Base-by-base conservation (phyloP, 805 yeast genomes). In the Kuraishia cidri region DNA sequence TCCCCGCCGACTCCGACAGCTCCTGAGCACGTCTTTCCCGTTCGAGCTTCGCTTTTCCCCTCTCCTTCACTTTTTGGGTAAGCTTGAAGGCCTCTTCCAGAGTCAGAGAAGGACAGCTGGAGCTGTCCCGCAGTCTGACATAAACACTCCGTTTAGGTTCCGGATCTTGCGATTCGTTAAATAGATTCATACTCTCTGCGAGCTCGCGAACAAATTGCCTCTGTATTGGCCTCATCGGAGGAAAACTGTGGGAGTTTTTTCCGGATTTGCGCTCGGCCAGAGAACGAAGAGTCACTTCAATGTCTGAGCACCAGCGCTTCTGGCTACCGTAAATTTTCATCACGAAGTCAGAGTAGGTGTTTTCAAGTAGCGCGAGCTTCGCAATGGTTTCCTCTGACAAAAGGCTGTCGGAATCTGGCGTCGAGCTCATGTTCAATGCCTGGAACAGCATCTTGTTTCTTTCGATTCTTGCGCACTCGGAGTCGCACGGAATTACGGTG, bases 131-230 rank as follows among this genome's bases (percentile, higher is more conserved):
- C 29, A 63, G 52, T 31, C 61, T 56, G n/a, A 86, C 64, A 41
- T 71, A 76, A 1, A 86, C 90, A 8, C 80, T 72, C 38, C 95
- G 55, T 33, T 72, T 64, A 0, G 95, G 95, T 42, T 85, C 95
- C 3, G 71, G 72, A 52, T 84, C 95, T 39, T 83, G 92, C 2
- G 88, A 72, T 45, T 82, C 87, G 0, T 80, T 62, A 43, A 70
- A 75, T 9, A 85, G 45, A 9, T 66, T 60, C 49, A 62, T 85
- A 0, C 73, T 54, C 17, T 64, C 71, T 0, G 87, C 79, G 26
- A 87, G 46, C 32, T 74, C 75, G 46, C 78, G 90, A 17, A 87
- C 56, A 47, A 86, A 85, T 39, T 62, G 61, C 30, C 96, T 62
- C 50, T 83, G 90, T 4, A 75, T 69, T 10, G 63, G 50, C 32